Evolutionary conservation across 768 basidiomycete genomes (phyloP).

Genomic region (Termitomyces sp.): DNA sequence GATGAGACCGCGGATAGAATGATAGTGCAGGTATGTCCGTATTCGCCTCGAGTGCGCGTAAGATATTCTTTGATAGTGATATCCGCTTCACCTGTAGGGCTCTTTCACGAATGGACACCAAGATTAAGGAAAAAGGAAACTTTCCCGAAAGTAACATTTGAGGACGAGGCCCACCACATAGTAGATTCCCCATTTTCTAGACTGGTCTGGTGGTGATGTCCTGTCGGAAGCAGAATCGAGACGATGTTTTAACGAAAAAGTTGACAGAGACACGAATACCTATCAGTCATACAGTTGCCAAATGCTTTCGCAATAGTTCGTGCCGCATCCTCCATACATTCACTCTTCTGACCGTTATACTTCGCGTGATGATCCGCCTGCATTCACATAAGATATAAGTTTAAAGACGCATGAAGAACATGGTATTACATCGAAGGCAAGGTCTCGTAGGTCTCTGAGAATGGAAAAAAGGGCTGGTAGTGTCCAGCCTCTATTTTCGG

Average conservation of each 20-base stretch:
- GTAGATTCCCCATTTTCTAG: constrained; percentile 90
- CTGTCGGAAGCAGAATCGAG: constrained; percentile 27
- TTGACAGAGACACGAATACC: constrained; percentile 19
- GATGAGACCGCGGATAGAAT: constrained; percentile 80
- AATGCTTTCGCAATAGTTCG: constrained; percentile 87
- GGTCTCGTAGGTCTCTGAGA: constrained; percentile 74
- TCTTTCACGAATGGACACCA: neutral
- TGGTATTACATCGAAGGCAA: constrained; percentile 73
- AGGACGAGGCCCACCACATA: constrained; percentile 87
- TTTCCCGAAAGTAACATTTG: constrained; percentile 91
- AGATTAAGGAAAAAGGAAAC: constrained; percentile 24
- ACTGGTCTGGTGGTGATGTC: constrained; percentile 65
- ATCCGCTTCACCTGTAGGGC: constrained; percentile 76
- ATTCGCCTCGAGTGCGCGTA: constrained; percentile 84
- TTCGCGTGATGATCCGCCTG: constrained; percentile 65
- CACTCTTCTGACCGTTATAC: constrained; percentile 51
- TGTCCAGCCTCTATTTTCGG: constrained; percentile 83
- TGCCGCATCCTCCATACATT: constrained; percentile 85
- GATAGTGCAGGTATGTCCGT: constrained; percentile 78
- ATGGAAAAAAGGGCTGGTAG: constrained; percentile 81
- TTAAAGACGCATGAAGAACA: neutral
- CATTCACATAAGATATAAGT: neutral
- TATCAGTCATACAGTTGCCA: constrained; percentile 82
- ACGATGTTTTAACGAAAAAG: neutral
- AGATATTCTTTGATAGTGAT: constrained; percentile 86